phyloP scores from a whole-genome alignment of 106 monocot species.

The Dioscorea zingiberensis region DNA sequence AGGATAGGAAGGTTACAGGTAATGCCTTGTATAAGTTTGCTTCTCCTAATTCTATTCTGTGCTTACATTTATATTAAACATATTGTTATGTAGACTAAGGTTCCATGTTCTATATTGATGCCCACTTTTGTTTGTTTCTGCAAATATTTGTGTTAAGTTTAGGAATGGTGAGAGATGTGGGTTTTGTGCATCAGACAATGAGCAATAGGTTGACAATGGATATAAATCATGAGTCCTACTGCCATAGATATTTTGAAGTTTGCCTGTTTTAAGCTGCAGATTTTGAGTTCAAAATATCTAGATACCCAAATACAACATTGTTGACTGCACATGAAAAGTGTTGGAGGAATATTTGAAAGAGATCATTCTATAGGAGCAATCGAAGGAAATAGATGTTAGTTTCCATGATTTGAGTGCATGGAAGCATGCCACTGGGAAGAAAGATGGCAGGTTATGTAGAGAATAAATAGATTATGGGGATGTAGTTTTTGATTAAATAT shows the following conservation, averaged over 20 bases:
- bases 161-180: too few species aligned
- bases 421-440: too few species aligned
- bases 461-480: too few species aligned
- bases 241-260: background rate
- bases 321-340: background rate
- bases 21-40: background rate
- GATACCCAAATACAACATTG: background rate
- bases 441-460: too few species aligned
- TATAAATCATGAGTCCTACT: background rate
- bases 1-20: slow-evolving; percentile 15
- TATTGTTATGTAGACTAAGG: background rate
- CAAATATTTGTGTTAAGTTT: too few species aligned
- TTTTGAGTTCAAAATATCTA: background rate
- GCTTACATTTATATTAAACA: background rate
- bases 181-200: too few species aligned
- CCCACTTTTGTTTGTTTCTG: background rate
- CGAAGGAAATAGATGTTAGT: too few species aligned
- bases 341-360: background rate
- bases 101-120: background rate
- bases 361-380: background rate
- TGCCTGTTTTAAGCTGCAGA: background rate
- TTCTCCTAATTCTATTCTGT: background rate
- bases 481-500: too few species aligned
- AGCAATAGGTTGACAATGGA: too few species aligned
- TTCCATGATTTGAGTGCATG: too few species aligned